phyloP scores from a whole-genome alignment of 768 basidiomycete species.

The Pleurotus salmoneostramineus region DNA sequence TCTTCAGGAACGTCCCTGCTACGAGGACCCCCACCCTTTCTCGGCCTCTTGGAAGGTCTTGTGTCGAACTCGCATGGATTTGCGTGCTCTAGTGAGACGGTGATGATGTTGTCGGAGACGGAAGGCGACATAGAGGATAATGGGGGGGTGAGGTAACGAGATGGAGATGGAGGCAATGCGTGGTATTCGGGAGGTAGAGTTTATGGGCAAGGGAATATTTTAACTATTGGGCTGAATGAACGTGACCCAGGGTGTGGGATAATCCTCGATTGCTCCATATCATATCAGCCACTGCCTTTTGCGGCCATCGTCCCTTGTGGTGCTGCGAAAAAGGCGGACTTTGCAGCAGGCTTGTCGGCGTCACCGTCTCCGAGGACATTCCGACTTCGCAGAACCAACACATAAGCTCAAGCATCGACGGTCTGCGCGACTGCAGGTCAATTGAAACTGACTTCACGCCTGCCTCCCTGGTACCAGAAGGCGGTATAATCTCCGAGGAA shows the following conservation, averaged over 20 bases:
- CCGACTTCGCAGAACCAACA: background rate
- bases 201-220: constrained; percentile 24
- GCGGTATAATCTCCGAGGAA: background rate
- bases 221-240: constrained; percentile 5
- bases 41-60: constrained; percentile 43
- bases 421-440: background rate
- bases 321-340: constrained; percentile 7
- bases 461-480: background rate
- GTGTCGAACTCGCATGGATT: constrained; percentile 11
- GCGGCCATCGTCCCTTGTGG: background rate
- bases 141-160: constrained; percentile 12
- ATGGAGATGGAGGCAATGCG: constrained; percentile 20
- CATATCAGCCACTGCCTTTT: constrained; percentile 1
- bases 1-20: constrained; percentile 19
- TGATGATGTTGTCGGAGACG: constrained; percentile 8
- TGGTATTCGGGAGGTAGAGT: constrained; percentile 26
- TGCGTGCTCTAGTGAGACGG: constrained; percentile 9
- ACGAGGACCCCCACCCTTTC: constrained; percentile 26
- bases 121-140: constrained; percentile 16
- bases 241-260: constrained; percentile 7
- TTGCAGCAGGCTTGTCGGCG: background rate
- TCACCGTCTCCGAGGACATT: background rate
- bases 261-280: background rate
- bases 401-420: background rate
- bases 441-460: background rate